Evolutionary conservation across 1,284 basidiomycete species (phyloP).

Genomic region (Puccinia hordei): DNA sequence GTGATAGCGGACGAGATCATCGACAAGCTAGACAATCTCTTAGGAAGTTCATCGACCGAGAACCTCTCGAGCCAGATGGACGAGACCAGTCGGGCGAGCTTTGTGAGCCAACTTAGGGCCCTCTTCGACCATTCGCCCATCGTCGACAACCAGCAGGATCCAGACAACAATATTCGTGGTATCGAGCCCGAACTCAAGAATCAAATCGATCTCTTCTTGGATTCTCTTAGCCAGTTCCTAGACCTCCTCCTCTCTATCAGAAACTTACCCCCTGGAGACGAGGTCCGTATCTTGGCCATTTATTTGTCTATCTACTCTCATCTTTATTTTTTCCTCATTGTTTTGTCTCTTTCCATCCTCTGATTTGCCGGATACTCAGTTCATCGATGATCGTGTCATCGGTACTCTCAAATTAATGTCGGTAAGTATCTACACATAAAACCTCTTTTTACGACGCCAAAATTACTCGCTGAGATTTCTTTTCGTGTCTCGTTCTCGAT

Average conservation of each 20-base stretch:
- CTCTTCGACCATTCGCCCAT: constrained; percentile 73
- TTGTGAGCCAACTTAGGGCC: constrained; percentile 85
- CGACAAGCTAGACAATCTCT: constrained; percentile 84
- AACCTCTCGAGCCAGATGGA: constrained; percentile 60
- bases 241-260: constrained; percentile 87
- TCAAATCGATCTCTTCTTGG: constrained; percentile 78
- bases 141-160: neutral
- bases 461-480: no score
- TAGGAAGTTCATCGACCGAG: constrained; percentile 75
- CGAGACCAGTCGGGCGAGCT: constrained; percentile 69
- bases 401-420: constrained; percentile 89
- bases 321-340: neutral
- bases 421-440: no score
- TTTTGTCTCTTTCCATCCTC: neutral
- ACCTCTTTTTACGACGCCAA: no score
- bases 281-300: no score
- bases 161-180: neutral
- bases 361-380: constrained; percentile 59
- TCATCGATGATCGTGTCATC: constrained; percentile 88
- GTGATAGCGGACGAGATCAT: constrained; percentile 87
- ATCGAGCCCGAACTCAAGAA: constrained; percentile 77
- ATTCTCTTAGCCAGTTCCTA: constrained; percentile 88
- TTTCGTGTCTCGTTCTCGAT: no score
- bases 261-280: constrained; percentile 89
- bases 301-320: no score